phyloP scores from a whole-genome alignment of 2,329 filamentous ascomycete genomes.

The Chalaropsis ovoidea region DNA sequence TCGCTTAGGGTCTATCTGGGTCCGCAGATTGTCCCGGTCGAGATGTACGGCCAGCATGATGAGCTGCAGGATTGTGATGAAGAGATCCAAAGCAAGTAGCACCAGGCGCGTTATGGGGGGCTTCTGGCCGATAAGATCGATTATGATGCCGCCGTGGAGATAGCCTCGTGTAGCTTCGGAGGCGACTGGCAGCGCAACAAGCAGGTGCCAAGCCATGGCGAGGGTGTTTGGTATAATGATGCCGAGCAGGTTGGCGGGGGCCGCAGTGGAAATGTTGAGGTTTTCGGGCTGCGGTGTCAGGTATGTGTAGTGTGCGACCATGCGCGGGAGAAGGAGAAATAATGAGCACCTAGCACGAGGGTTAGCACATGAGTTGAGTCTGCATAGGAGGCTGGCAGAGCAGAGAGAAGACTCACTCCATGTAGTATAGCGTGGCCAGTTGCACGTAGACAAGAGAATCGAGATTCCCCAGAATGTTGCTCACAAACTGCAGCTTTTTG shows the following conservation, averaged over 20 bases:
- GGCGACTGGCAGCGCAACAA: conserved; percentile 46
- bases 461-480: conserved; percentile 49
- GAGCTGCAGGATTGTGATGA: conserved; percentile 49
- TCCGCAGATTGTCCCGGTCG: conserved; percentile 47
- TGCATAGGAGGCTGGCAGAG: background rate
- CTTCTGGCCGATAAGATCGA: conserved; percentile 59
- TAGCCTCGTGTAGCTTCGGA: conserved; percentile 54
- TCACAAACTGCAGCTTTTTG: conserved; percentile 52
- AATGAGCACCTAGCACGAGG: conserved; percentile 49
- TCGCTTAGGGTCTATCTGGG: conserved; percentile 22
- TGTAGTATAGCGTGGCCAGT: conserved; percentile 56
- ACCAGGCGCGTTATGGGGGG: conserved; percentile 48
- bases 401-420: conserved; percentile 47
- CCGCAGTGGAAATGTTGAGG: conserved; percentile 46
- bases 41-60: conserved; percentile 54
- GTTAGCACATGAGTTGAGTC: conserved; percentile 21
- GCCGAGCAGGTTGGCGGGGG: conserved; percentile 47
- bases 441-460: conserved; percentile 56
- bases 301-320: conserved; percentile 51
- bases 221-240: conserved; percentile 50
- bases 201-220: conserved; percentile 51
- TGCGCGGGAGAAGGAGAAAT: conserved; percentile 50
- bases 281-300: conserved; percentile 52
- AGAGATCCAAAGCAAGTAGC: conserved; percentile 46
- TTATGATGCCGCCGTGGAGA: conserved; percentile 55